Percentiles rank a stretch among this genome's conserved stretches.
Conservation (phyloP, 306 rosid genomes). For the Hippophae tibetana region DNA sequence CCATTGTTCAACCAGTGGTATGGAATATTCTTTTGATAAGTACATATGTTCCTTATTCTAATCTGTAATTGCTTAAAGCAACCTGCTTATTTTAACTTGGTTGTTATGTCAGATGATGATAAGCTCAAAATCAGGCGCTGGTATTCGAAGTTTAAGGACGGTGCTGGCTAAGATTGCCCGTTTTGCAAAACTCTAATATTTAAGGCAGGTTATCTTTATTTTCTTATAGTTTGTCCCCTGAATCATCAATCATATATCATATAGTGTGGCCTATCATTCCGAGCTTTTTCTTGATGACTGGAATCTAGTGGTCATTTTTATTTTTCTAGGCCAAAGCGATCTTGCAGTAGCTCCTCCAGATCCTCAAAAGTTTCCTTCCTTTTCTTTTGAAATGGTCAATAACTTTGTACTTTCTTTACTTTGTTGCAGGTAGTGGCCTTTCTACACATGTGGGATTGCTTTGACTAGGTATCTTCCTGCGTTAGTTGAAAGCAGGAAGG, state of each 20-base stretch:
- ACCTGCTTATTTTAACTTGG: slow-evolving; percentile 6
- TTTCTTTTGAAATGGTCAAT: too few relatives aligned
- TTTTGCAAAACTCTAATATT: slow-evolving; percentile 39
- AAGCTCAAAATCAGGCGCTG: slow-evolving; percentile 95
- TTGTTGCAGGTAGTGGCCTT: too few relatives aligned
- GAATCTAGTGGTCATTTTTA: too few relatives aligned
- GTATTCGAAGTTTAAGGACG: slow-evolving; percentile 76
- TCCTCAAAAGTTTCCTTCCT: too few relatives aligned
- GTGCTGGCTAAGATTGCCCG: slow-evolving; percentile 64
- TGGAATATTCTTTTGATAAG: slow-evolving; percentile 9
- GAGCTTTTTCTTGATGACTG: too few relatives aligned
- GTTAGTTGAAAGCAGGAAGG: too few relatives aligned
- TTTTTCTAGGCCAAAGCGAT: too few relatives aligned
- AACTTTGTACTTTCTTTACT: too few relatives aligned
- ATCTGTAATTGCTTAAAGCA: slow-evolving; percentile 3
- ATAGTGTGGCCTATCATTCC: too few relatives aligned
- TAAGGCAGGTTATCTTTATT: slow-evolving; percentile 14
- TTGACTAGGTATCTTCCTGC: too few relatives aligned
- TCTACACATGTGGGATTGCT: too few relatives aligned
- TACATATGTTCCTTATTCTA: not conserved
- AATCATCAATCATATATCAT: not conserved
- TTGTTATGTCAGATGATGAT: slow-evolving; percentile 62
- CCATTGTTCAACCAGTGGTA: slow-evolving; percentile 81
- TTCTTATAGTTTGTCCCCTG: not conserved
- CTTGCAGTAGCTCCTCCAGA: too few relatives aligned